phyloP scores from a whole-genome alignment of 2,329 filamentous ascomycete species.

The Colletotrichum spinosum region DNA sequence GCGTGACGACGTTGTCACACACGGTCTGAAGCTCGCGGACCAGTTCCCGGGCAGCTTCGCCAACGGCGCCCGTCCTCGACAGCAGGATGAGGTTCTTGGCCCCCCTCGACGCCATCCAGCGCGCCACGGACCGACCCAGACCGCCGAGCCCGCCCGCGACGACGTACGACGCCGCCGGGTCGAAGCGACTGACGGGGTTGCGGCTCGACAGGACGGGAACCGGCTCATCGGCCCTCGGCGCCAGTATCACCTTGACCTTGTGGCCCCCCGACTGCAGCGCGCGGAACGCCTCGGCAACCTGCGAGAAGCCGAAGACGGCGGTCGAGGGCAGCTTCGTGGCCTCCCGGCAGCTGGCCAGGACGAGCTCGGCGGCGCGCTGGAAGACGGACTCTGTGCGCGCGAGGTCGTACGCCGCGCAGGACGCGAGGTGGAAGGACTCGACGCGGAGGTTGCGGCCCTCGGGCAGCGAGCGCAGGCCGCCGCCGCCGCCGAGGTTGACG shows the following conservation, averaged over 20 bases:
- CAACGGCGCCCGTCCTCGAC: conserved; percentile 42
- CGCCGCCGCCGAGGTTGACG: conserved; percentile 56
- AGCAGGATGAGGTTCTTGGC: conserved; percentile 46
- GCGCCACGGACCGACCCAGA: conserved; percentile 39
- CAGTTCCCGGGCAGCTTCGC: conserved; percentile 34
- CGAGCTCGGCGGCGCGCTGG: conserved; percentile 39
- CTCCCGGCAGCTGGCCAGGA: conserved; percentile 52
- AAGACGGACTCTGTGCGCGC: conserved; percentile 11
- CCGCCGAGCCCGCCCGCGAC: conserved; percentile 42
- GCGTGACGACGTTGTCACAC: conserved; percentile 31
- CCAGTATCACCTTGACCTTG: conserved; percentile 8
- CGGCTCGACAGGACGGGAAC: conserved; percentile 22
- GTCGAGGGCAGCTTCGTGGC: conserved; percentile 6
- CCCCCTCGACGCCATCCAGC: conserved; percentile 43
- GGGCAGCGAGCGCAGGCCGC: conserved; percentile 52
- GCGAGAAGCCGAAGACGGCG: conserved; percentile 2
- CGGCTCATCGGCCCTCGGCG: conserved; percentile 9
- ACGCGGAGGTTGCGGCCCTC: conserved; percentile 61
- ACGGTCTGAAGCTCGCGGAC: conserved; percentile 34
- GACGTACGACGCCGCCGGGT: conserved; percentile 30
- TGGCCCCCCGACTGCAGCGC: conserved; percentile 32
- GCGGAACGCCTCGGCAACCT: conserved; percentile 38
- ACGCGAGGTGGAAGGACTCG: conserved; percentile 55
- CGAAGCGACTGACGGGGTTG: conserved; percentile 15
- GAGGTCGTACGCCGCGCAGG: conserved; percentile 3